These are phyloP conservation scores for Alloascoidea hylecoeti DNA, from an alignment of 805 yeast genomes.

Conservation along the genomic window DNA sequence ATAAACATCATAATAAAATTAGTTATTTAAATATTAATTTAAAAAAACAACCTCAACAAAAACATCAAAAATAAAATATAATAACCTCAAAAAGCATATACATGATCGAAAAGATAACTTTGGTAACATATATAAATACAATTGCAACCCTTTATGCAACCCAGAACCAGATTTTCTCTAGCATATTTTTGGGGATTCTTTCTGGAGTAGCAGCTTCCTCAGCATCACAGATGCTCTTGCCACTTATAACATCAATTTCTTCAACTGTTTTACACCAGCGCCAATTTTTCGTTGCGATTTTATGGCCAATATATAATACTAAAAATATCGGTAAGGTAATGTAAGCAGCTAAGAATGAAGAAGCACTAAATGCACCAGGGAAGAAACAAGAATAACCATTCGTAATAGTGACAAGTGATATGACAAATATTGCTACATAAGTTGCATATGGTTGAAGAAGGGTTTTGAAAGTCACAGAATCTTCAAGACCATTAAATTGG, in stretches of 20 bases:
- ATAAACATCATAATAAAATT: background rate
- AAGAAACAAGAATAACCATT: slow-evolving; percentile 63
- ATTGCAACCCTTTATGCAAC: slow-evolving; percentile 21
- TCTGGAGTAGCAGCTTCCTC: slow-evolving; percentile 34
- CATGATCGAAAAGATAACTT: no score
- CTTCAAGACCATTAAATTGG: slow-evolving; percentile 31
- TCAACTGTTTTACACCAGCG: slow-evolving; percentile 34
- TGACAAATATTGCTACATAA: slow-evolving; percentile 34
- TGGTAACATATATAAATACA: no score
- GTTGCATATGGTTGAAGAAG: slow-evolving; percentile 43
- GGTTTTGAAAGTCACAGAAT: slow-evolving; percentile 45
- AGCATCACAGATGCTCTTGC: slow-evolving; percentile 33
- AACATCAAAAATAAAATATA: background rate
- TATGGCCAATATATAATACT: slow-evolving; percentile 43
- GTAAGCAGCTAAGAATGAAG: slow-evolving; percentile 61
- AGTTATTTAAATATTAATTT: background rate
- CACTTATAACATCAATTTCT: slow-evolving; percentile 46
- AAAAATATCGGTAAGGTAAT: slow-evolving; percentile 46
- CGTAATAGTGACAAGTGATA: slow-evolving; percentile 43
- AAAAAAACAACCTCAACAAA: background rate
- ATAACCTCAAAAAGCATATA: background rate
- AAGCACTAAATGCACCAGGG: slow-evolving; percentile 28
- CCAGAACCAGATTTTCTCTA: slow-evolving; percentile 36
- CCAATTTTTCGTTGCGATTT: slow-evolving; percentile 25
- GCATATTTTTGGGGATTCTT: slow-evolving; percentile 17